Conservation (phyloP, 805 yeast species). For the Ogataea pignaliae region DNA sequence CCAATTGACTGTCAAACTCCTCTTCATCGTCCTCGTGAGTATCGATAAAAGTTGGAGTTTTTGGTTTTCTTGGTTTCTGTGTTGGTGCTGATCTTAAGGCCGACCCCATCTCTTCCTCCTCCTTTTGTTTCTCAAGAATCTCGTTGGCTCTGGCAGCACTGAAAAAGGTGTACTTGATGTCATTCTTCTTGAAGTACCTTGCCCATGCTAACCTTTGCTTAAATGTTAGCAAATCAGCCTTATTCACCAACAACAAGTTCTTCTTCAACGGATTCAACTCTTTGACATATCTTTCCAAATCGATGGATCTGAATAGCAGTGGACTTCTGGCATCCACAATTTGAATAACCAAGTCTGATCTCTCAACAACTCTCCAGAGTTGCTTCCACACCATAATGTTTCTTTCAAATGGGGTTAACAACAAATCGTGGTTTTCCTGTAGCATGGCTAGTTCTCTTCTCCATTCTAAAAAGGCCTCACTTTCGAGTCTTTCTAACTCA, state of each 20-base stretch:
- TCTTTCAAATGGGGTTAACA: conserved; percentile 94
- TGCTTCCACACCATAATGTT: conserved; percentile 98
- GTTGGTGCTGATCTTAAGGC: not conserved
- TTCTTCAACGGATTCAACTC: conserved; percentile 73
- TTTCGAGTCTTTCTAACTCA: conserved; percentile 82
- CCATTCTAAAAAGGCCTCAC: conserved; percentile 90
- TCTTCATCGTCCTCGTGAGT: conserved; percentile 1
- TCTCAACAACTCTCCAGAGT: conserved; percentile 94
- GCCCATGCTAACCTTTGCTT: conserved; percentile 87
- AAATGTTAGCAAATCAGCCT: conserved; percentile 81
- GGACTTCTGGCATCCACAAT: conserved; percentile 98
- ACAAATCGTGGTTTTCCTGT: conserved; percentile 78
- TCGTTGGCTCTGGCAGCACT: conserved; percentile 86
- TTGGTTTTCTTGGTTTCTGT: conserved; percentile 1
- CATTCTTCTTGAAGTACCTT: conserved; percentile 59
- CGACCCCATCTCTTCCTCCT: conserved; percentile 33
- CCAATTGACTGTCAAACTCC: conserved; percentile 8
- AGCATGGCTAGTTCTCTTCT: conserved; percentile 81
- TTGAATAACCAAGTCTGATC: conserved; percentile 91
- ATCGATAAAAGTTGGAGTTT: not conserved
- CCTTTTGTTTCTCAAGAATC: conserved; percentile 58
- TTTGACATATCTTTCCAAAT: conserved; percentile 73
- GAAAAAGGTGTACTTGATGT: conserved; percentile 85
- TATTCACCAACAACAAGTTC: conserved; percentile 82
- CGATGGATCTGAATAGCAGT: conserved; percentile 79